Evolutionary conservation across 2,329 filamentous ascomycete genomes (phyloP).

Genomic region (Paecilomyces niveus): DNA sequence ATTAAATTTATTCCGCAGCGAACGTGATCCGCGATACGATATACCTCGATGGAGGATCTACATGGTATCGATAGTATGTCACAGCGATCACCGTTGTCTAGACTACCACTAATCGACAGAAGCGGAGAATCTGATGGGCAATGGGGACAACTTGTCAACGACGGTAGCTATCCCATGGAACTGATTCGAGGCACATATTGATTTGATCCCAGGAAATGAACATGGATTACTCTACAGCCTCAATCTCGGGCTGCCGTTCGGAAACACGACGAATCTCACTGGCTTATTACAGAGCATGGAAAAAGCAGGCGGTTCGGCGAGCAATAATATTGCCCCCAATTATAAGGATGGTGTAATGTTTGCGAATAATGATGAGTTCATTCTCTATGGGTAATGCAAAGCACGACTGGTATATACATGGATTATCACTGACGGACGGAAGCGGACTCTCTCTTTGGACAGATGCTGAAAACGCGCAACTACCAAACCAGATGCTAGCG

Average conservation of each 20-base stretch:
- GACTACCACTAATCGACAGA: background rate
- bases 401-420: background rate
- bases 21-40: slow-evolving; percentile 54
- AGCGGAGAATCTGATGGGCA: slow-evolving; percentile 42
- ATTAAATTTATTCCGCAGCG: slow-evolving; percentile 34
- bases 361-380: slow-evolving; percentile 57
- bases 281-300: slow-evolving; percentile 42
- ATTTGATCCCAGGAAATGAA: slow-evolving; percentile 39
- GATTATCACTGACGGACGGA: background rate
- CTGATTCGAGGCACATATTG: slow-evolving; percentile 3
- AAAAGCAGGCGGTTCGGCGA: slow-evolving; percentile 42
- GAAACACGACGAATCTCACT: slow-evolving; percentile 46
- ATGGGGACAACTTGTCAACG: slow-evolving; percentile 16
- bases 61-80: slow-evolving; percentile 45
- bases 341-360: slow-evolving; percentile 59
- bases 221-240: slow-evolving; percentile 50
- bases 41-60: slow-evolving; percentile 57
- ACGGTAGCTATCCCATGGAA: slow-evolving; percentile 36
- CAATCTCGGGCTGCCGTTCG: slow-evolving; percentile 53
- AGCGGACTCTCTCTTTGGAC: slow-evolving; percentile 42
- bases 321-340: slow-evolving; percentile 49
- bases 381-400: slow-evolving; percentile 50
- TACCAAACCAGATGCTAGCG: slow-evolving; percentile 37
- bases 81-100: background rate
- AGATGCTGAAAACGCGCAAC: slow-evolving; percentile 30